Evolutionary conservation across 2,329 filamentous ascomycete species (phyloP).

Genomic region (Sporothrix protearum): DNA sequence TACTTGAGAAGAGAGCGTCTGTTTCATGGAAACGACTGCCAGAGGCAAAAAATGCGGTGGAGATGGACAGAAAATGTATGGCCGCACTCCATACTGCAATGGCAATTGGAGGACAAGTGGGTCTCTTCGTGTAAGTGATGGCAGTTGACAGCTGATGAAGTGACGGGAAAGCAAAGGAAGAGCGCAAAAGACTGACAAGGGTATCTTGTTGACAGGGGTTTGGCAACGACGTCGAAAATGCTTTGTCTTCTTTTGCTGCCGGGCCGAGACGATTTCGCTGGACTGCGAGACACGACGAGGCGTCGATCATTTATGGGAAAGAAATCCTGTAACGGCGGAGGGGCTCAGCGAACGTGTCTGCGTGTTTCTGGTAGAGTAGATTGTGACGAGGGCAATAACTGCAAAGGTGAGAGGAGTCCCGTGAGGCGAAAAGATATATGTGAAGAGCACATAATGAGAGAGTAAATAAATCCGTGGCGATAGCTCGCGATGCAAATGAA

Average conservation of each 20-base stretch:
- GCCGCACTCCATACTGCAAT: not conserved
- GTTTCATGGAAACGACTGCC: not conserved
- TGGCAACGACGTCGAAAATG: not conserved
- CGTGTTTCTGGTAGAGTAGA: slow-evolving; percentile 2
- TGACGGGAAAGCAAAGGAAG: not conserved
- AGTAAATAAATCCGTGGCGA: not conserved
- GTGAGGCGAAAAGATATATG: not conserved
- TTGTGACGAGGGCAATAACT: not conserved
- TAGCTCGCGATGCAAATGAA: not conserved
- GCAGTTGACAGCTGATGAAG: not conserved
- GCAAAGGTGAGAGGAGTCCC: not conserved
- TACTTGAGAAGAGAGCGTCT: not conserved
- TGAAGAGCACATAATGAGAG: not conserved
- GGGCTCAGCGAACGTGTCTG: no score
- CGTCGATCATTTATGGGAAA: slow-evolving; percentile 20
- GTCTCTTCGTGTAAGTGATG: not conserved
- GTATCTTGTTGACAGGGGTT: not conserved
- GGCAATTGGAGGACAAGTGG: not conserved
- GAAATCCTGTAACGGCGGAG: not conserved
- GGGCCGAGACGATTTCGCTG: not conserved
- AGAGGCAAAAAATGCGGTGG: not conserved
- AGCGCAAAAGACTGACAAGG: not conserved
- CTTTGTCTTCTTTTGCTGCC: not conserved
- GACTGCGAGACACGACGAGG: slow-evolving; percentile 13
- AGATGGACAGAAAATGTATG: not conserved